phyloP scores from a whole-genome alignment of 2,329 filamentous ascomycete genomes.

The Ceratocystis destructans region DNA sequence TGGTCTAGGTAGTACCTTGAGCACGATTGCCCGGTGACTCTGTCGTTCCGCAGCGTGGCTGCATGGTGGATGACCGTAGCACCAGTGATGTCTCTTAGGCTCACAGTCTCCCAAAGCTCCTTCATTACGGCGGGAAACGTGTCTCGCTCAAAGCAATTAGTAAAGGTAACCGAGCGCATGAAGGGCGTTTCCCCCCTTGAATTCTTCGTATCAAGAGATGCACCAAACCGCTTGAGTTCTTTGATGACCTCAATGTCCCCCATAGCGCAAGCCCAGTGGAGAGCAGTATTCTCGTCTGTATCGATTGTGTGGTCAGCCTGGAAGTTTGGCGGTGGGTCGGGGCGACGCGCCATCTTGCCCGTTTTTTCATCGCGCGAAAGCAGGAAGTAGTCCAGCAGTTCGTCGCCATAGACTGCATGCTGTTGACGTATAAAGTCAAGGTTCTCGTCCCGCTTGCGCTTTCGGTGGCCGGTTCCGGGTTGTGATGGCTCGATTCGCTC shows the following conservation, averaged over 20 bases:
- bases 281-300: constrained; percentile 76
- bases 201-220: constrained; percentile 58
- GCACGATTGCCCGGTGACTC: constrained; percentile 69
- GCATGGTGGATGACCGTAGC: constrained; percentile 92
- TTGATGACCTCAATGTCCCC: constrained; percentile 85
- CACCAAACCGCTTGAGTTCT: constrained; percentile 69
- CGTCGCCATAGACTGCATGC: constrained; percentile 82
- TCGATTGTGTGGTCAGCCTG: constrained; percentile 89
- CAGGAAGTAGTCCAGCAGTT: constrained; percentile 91
- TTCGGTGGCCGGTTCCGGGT: constrained; percentile 30
- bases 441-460: constrained; percentile 58
- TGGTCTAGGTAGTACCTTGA: constrained; percentile 89
- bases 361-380: constrained; percentile 61
- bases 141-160: constrained; percentile 89
- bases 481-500: constrained; percentile 53
- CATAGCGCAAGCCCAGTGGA: constrained; percentile 98
- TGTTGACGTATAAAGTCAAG: constrained; percentile 59
- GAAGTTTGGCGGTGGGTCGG: constrained; percentile 72
- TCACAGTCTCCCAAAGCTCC: constrained; percentile 69
- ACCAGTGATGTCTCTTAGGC: constrained; percentile 62
- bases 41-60: constrained; percentile 70
- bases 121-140: constrained; percentile 77
- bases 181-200: constrained; percentile 73
- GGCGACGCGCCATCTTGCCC: constrained; percentile 45
- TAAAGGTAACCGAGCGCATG: constrained; percentile 90